Percentiles rank a stretch among this genome's conserved stretches.
Conservation (phyloP, 345 rosid genomes). For the Mallotus nudiflorus region DNA sequence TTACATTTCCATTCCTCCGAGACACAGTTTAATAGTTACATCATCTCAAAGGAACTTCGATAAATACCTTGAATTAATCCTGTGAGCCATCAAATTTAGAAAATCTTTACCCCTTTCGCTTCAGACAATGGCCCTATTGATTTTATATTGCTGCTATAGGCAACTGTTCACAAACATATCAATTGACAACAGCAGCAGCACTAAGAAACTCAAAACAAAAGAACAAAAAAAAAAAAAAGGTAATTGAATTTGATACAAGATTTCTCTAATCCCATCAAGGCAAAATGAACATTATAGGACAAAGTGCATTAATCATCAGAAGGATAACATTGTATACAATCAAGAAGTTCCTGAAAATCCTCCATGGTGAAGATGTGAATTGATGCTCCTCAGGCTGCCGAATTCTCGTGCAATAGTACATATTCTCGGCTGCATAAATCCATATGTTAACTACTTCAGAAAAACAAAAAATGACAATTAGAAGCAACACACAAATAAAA, state of each 20-base stretch:
- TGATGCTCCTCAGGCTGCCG: slow-evolving; percentile 33
- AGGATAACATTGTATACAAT: background rate
- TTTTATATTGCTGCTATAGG: too few relatives aligned
- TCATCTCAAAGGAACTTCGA: too few relatives aligned
- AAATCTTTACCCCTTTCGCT: too few relatives aligned
- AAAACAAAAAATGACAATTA: background rate
- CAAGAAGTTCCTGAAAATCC: slow-evolving; percentile 2
- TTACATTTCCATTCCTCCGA: too few relatives aligned
- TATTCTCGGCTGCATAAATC: slow-evolving; percentile 74
- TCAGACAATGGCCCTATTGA: too few relatives aligned
- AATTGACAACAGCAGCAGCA: background rate
- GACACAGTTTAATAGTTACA: too few relatives aligned
- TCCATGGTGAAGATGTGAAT: background rate
- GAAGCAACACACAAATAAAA: background rate
- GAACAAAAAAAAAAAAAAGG: too few relatives aligned
- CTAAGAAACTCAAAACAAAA: too few relatives aligned
- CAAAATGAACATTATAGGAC: background rate
- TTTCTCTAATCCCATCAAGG: background rate
- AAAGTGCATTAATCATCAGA: background rate
- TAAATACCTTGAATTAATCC: too few relatives aligned
- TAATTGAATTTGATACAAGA: background rate
- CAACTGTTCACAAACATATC: too few relatives aligned
- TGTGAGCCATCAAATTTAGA: too few relatives aligned
- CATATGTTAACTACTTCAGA: background rate
- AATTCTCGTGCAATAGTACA: slow-evolving; percentile 77